Base-by-base conservation (phyloP, 306 rosid species). In the Prosopis cineraria region DNA sequence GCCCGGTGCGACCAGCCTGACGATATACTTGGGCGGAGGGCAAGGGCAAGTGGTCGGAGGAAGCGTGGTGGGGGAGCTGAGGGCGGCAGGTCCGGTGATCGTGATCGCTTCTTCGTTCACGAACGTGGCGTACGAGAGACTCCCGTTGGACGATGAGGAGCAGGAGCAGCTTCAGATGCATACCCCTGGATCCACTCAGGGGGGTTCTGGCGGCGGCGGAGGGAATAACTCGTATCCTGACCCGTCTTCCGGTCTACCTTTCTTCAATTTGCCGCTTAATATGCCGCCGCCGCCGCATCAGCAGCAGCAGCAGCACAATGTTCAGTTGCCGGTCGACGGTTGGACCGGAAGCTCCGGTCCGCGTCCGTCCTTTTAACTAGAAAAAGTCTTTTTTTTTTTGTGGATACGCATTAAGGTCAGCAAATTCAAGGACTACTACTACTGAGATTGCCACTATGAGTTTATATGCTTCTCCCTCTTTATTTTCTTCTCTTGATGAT, bases 31-130 rank as follows among this genome's bases (percentile, higher is more conserved):
- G 3, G 96, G 96, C 7, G 98, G 97, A 6, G 99, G 97, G 1
- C 97, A 93, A 60, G 99, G 99, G 0, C 99, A 95, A 73, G 98
- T 95, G 0, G 94, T 95, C 0, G 99, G 99, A 29, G 99, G 99
- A 0, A 93, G 77, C 68, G 99, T 95, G 2, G 96, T 93, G 0
- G 99, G 99, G 0, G 98, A 93, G 82, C 48, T 95, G 53, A 85
- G 81, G 0, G 96, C 99, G 0, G 96, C 97, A 0, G 99, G 99
- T 3, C 97, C 99, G 1, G 99, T 95, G 13, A 95, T 93, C 1
- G 88, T 95, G 37, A 91, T 95, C 37, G 98, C 98, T 0, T 88
- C 99, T 0, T 93, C 99, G 7, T 95, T 95, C 45, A 90, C 99
- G 0, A 95, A 95, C 78, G 99, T 93, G 39, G 98, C 99, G 1